Base-by-base conservation (phyloP, 768 basidiomycete genomes). In the button mushroom (Agaricus bisporus) region DNA sequence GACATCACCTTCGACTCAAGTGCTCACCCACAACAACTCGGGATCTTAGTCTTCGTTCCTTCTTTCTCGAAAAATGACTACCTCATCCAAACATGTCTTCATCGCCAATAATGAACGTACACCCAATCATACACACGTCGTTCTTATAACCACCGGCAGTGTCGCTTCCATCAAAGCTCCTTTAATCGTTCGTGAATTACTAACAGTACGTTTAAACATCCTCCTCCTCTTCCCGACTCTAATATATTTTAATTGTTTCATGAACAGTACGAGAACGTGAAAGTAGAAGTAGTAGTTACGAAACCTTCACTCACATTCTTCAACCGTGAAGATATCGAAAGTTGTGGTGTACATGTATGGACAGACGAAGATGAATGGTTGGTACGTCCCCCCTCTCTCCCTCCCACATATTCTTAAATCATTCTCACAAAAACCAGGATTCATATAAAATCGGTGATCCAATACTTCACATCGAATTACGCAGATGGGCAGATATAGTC, bases 91-190 rank as follows among this genome's bases (percentile, higher is more conserved):
- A 58, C 61, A 32, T 1, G 10, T 57, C 44, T 81, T 81, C 62
- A 62, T 72, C 41, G 72, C 78, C 15, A 67, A 72, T 49, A 51
- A 63, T 7, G 70, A 77, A 55, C 75, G 78, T 41, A 63, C 58
- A 9, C 64, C 70, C 17, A 76, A 75, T 1, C 67, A 65, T 56
- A 74, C 71, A 0, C 87, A 95, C 63, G 81, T 97, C 41, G 68
- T 98, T 4, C 75, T 98, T 37, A 83, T 98, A 56, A 85, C 88
- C 0, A 91, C 92, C 0, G 95, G 95, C n/a, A 94, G 91, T 63
- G 95, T 99, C 8, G 95, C 95, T 0, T 92, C 92, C 48, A 81
- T 98, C 64, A 98, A 98, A 63, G 85, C 85, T 1, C 93, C 95
- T 4, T 76, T 97, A 49, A 97, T 99, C 55, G 90, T 91, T 17